Base-by-base conservation (phyloP, 2,329 filamentous ascomycete genomes). In the Colletotrichum ledebouriae region DNA sequence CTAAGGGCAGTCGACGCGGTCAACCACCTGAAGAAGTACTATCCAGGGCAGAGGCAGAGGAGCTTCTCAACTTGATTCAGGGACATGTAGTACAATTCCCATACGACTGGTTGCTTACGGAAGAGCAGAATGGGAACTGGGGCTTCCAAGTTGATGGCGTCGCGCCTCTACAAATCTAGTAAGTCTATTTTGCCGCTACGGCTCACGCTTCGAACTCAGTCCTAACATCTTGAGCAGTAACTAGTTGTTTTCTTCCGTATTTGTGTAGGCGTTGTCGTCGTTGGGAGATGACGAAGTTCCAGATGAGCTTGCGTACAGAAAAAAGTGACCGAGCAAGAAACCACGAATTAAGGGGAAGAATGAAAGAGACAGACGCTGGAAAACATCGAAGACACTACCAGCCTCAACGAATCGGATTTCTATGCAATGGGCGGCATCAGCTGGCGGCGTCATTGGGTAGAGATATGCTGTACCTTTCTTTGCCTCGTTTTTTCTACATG, bases 141-240 rank as follows among this genome's bases (percentile, higher is more conserved):
- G 87, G 98, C 71, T 98, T 97, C 81, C 94, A 95, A 76, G 93
- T 98, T 63, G 96, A 99, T 79, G 92, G 97, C 79, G 91, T 99
- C 77, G 97, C 96, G 74, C 96, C 96, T 64, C 85, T 99, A 80
- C 94, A 98, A 82, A 98, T 99, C 75, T 99, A 99, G 92, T 94
- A 85, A 90, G 92, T 86, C 41, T 25, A 9, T 15, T 11, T 29
- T 20, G 4, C 34, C 15, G n/a, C 3, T 25, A 33, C 2, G 15
- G 17, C n/a, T 22, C 41, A 52, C 33, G 34, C 9, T 33, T 13
- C 13, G 17, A 6, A 12, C 10, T 33, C 11, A 37, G 33, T 49
- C 39, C 78, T 81, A 75, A 81, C 74, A 41, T 11, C 6, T 25
- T 52, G 10, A 49, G 9, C 52, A 81, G 78, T 69, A 78, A 79